Percentiles rank a stretch among this genome's conserved stretches.
Conservation (phyloP, 345 rosid genomes). For the Boechera retrofracta region DNA sequence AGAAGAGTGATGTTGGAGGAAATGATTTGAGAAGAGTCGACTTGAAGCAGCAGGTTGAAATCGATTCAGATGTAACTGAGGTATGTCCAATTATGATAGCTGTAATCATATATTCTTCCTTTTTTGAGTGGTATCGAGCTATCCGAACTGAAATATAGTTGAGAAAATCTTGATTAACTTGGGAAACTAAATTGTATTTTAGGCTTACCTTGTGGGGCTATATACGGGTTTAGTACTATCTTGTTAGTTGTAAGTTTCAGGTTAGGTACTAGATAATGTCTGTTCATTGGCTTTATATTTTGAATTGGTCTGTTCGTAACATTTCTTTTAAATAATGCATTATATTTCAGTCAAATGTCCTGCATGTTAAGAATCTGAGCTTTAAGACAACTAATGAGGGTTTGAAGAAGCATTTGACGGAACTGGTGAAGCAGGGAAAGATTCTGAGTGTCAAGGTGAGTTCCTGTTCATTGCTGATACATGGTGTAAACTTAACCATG, state of each 20-base stretch:
- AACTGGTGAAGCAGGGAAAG: constrained; percentile 71
- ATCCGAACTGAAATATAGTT: constrained; percentile 15
- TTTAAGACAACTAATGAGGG: constrained; percentile 43
- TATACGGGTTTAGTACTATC: constrained; percentile 14
- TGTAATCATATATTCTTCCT: constrained; percentile 4
- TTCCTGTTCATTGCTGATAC: constrained; percentile 29
- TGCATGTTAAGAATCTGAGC: constrained; percentile 39
- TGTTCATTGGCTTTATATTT: constrained; percentile 14
- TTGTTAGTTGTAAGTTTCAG: constrained; percentile 22
- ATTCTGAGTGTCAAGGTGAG: constrained; percentile 82
- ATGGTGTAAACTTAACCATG: neutral
- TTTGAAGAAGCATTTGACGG: constrained; percentile 70
- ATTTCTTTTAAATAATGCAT: constrained; percentile 17
- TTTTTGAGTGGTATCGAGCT: constrained; percentile 7
- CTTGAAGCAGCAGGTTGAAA: constrained; percentile 68
- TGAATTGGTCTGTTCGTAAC: constrained; percentile 40
- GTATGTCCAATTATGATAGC: constrained; percentile 45
- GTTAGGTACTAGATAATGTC: constrained; percentile 5
- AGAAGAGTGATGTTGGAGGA: constrained; percentile 56
- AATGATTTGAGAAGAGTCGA: constrained; percentile 64
- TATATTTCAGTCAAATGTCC: constrained; percentile 74
- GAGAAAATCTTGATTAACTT: constrained; percentile 27
- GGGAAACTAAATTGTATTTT: neutral
- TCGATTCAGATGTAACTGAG: constrained; percentile 88
- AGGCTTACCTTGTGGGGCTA: neutral